Conservation (phyloP, 164 flowering plant species). For the Malania oleifera region DNA sequence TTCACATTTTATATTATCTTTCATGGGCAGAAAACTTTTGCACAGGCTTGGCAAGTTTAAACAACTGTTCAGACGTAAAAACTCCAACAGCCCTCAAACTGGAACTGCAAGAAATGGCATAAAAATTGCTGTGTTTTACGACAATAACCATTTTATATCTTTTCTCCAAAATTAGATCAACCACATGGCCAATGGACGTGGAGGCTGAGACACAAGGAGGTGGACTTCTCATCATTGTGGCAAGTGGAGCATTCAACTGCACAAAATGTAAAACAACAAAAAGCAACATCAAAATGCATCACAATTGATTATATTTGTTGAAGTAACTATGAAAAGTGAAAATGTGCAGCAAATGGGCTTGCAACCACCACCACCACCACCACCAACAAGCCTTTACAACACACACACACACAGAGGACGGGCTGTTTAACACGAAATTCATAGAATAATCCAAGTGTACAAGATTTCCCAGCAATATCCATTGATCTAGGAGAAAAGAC, state of each 20-base stretch:
- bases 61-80: constrained; percentile 42
- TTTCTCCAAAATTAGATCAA: constrained; percentile 58
- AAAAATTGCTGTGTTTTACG: constrained; percentile 31
- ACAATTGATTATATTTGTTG: not conserved
- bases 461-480: no score
- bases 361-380: no score
- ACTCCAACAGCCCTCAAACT: constrained; percentile 54
- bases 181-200: constrained; percentile 51
- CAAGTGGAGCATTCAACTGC: constrained; percentile 59
- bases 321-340: no score
- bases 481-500: no score
- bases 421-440: no score
- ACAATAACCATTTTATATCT: constrained; percentile 58
- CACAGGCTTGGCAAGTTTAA: constrained; percentile 25
- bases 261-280: constrained; percentile 1
- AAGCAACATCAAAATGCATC: not conserved
- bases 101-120: constrained; percentile 28
- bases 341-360: no score
- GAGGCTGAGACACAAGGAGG: constrained; percentile 56
- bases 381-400: no score
- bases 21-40: no score
- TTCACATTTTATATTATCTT: no score
- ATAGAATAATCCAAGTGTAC: no score
- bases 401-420: not conserved
- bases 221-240: constrained; percentile 56